phyloP scores from a whole-genome alignment of 2,329 filamentous ascomycete species.

The Lachnellula hyalina region DNA sequence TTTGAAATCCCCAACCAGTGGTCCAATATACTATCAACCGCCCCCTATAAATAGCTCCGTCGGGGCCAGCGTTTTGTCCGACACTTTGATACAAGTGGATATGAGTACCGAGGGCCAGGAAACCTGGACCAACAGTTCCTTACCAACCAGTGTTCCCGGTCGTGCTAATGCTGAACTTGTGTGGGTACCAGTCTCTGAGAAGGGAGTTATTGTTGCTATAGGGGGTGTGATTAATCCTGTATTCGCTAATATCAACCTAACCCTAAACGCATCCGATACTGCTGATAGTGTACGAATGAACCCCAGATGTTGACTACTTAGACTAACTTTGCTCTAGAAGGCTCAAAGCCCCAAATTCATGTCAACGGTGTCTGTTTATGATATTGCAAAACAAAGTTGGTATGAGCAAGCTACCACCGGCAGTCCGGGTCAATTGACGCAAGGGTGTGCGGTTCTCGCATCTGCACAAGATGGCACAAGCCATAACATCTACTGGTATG shows the following conservation, averaged over 20 bases:
- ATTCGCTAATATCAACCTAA: slow-evolving; percentile 31
- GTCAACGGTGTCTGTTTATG: slow-evolving; percentile 68
- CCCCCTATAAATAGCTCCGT: slow-evolving; percentile 12
- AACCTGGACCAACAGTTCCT: slow-evolving; percentile 51
- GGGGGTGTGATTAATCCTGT: slow-evolving; percentile 65
- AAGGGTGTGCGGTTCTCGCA: slow-evolving; percentile 65
- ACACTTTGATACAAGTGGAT: slow-evolving; percentile 56
- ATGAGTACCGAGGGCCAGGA: slow-evolving; percentile 46
- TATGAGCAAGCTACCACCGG: slow-evolving; percentile 68
- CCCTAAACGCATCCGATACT: slow-evolving; percentile 29
- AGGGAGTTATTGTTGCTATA: slow-evolving; percentile 72
- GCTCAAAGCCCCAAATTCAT: slow-evolving; percentile 64
- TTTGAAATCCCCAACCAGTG: slow-evolving; percentile 45
- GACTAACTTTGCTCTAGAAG: slow-evolving; percentile 39
- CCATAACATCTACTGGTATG: slow-evolving; percentile 75
- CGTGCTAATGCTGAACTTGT: slow-evolving; percentile 61
- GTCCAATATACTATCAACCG: slow-evolving; percentile 40
- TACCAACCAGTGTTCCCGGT: slow-evolving; percentile 45
- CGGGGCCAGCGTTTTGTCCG: slow-evolving; percentile 38
- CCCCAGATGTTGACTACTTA: not conserved
- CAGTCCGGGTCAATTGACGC: slow-evolving; percentile 59
- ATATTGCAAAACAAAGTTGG: slow-evolving; percentile 64
- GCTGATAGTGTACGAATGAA: slow-evolving; percentile 37
- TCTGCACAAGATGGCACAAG: slow-evolving; percentile 66
- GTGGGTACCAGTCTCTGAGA: slow-evolving; percentile 70